A percentile compares a stretch with the other conserved stretches of the same genome.
Conservation (phyloP, 345 rosid genomes). For the Stellera chamaejasme region DNA sequence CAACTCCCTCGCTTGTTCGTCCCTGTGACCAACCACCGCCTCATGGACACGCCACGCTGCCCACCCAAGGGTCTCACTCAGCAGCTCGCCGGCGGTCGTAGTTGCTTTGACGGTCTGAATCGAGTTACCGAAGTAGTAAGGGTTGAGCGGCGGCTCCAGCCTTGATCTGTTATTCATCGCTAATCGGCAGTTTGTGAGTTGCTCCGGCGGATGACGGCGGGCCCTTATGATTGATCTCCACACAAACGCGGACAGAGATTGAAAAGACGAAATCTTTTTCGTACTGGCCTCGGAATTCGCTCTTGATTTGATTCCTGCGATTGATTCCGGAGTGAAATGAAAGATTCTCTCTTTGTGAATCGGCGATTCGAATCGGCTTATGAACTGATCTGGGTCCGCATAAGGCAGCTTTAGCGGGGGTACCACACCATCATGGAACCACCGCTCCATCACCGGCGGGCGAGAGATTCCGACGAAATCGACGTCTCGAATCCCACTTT, state of each 20-base stretch:
- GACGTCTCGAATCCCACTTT: neutral
- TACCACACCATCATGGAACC: slow-evolving; percentile 47
- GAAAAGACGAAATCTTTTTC: slow-evolving; percentile 59
- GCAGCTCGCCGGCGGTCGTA: slow-evolving; percentile 44
- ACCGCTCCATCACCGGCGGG: slow-evolving; percentile 37
- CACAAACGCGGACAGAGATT: slow-evolving; percentile 48
- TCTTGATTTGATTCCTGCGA: slow-evolving; percentile 39
- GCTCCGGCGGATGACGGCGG: slow-evolving; percentile 24
- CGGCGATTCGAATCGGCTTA: slow-evolving; percentile 35
- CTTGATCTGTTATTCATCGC: slow-evolving; percentile 47
- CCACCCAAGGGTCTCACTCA: slow-evolving; percentile 47
- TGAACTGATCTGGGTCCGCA: slow-evolving; percentile 35
- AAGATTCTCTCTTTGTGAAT: slow-evolving; percentile 47
- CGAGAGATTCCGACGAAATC: slow-evolving; percentile 19
- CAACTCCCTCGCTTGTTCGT: slow-evolving; percentile 24
- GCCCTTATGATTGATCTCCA: slow-evolving; percentile 58
- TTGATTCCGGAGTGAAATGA: slow-evolving; percentile 47
- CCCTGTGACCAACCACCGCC: slow-evolving; percentile 32
- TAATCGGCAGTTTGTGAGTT: slow-evolving; percentile 41
- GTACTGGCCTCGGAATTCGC: slow-evolving; percentile 39
- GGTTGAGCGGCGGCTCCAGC: slow-evolving; percentile 37
- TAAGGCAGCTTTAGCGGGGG: slow-evolving; percentile 42
- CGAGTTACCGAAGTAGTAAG: slow-evolving; percentile 57
- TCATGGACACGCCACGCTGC: slow-evolving; percentile 55
- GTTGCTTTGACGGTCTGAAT: slow-evolving; percentile 27